These are phyloP conservation scores for Xylariaceae sp. DNA, from an alignment of 2,329 filamentous ascomycete species.

Conservation along the genomic window DNA sequence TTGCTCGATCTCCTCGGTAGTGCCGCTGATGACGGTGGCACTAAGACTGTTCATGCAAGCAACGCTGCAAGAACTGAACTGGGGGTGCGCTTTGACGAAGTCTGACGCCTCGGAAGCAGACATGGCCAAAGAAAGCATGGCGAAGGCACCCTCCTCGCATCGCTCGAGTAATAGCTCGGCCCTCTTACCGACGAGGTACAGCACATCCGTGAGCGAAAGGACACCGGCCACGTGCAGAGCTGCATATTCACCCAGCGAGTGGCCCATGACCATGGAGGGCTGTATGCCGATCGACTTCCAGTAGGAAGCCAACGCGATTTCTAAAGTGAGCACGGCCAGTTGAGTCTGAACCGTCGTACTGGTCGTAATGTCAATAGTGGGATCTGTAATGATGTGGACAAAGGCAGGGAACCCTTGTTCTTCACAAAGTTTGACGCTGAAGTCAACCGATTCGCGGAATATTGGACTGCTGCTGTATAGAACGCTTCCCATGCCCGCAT, in stretches of 20 bases:
- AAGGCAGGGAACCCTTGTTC: conserved; percentile 8
- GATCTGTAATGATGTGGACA: conserved; percentile 2
- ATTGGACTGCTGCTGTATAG: conserved; percentile 19
- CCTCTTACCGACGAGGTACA: conserved; percentile 8
- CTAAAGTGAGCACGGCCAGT: conserved; percentile 6
- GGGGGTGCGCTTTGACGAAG: neutral
- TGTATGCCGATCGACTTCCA: conserved; percentile 5
- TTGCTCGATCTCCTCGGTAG: neutral
- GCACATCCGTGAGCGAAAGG: conserved; percentile 2
- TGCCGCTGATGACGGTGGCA: conserved; percentile 11
- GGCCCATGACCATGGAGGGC: conserved; percentile 8
- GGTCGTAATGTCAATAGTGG: neutral
- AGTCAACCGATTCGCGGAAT: conserved; percentile 21
- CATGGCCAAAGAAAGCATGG: conserved; percentile 4
- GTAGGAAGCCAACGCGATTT: conserved; percentile 3
- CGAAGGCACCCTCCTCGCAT: conserved; percentile 6
- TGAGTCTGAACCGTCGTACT: conserved; percentile 2
- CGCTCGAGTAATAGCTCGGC: neutral
- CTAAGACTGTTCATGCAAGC: conserved; percentile 9
- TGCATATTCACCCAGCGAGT: conserved; percentile 16
- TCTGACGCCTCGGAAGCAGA: neutral
- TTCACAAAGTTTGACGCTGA: conserved; percentile 1
- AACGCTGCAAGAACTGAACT: conserved; percentile 4
- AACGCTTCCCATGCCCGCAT: conserved; percentile 17
- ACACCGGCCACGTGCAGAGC: conserved; percentile 12